Base-by-base conservation (phyloP, 345 rosid genomes). In the Brassica juncea region DNA sequence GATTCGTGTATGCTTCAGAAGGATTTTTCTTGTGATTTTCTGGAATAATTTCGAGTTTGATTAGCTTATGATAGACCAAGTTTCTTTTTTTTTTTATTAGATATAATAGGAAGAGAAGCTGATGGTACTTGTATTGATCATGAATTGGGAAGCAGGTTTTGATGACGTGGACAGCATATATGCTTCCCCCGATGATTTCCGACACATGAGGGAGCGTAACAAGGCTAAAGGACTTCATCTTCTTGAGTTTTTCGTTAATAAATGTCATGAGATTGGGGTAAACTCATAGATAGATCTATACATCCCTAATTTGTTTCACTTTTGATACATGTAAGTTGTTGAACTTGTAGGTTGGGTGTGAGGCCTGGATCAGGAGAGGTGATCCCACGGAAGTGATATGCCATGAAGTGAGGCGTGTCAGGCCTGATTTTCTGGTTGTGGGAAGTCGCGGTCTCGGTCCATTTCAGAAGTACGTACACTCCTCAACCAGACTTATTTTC, bases 391-490 rank as follows among this genome's bases (percentile, higher is more conserved):
- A 91, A 80, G 91, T 87, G 34, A 89, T 95, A 82, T 93, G 99
- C 81, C 91, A 80, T 65, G 99, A 95, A 84, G 99, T 91, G 77
- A 87, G 82, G 65, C 84, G 94, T 4, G 90, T 91, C 73, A 76
- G 80, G 47, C 98, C 98, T 10, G 98, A 95, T 87, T 77, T 95
- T 21, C 88, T 95, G 44, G 94, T 95, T 30, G 89, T 93, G 42
- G 99, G 98, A 73, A 82, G 99, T 77, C 83, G 99, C 68, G 97
- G 98, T 59, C 97, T 95, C 12, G 97, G 97, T 42, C 98, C 98
- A 70, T 95, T 93, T 66, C 97, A 90, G 76, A 89, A 97, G 99
- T 91, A 85, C 70, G 83, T 71, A 42, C 30, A 60, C 54, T 72
- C 52, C 80, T 9, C 25, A 2, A 15, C 2, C 19, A 52, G 25